These are phyloP conservation scores for Apiospora pterosperma DNA, from an alignment of 2,329 filamentous ascomycete species.

Conservation along the genomic window DNA sequence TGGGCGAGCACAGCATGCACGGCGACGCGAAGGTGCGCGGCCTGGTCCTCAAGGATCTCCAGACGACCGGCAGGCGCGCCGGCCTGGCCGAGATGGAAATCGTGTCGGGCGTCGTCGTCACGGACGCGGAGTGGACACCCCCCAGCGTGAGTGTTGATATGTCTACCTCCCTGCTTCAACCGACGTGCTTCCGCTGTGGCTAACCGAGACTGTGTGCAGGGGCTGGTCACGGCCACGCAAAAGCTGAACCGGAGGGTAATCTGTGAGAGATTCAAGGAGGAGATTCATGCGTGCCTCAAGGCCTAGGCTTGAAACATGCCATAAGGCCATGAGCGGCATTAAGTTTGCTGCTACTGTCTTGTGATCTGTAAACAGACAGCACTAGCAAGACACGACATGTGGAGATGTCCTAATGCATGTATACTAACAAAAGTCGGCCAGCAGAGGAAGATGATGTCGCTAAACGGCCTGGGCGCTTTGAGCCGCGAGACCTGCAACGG, in stretches of 20 bases:
- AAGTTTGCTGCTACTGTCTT: no score
- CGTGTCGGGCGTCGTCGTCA: constrained; percentile 66
- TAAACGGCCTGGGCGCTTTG: no score
- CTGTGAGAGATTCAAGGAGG: constrained; percentile 55
- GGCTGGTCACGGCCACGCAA: constrained; percentile 65
- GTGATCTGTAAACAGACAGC: no score
- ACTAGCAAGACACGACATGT: no score
- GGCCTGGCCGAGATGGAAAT: constrained; percentile 66
- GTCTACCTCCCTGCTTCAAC: not conserved
- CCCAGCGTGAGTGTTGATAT: constrained; percentile 57
- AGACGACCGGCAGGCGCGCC: constrained; percentile 56
- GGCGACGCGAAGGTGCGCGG: constrained; percentile 62
- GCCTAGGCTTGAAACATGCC: not conserved
- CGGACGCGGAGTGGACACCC: constrained; percentile 73
- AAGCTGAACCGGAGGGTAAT: constrained; percentile 70
- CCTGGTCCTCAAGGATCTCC: constrained; percentile 60
- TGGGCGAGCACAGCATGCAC: constrained; percentile 57
- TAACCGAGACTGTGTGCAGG: constrained; percentile 32
- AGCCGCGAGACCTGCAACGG: no score
- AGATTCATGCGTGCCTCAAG: constrained; percentile 44
- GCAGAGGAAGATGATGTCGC: no score
- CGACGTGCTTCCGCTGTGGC: not conserved
- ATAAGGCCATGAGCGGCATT: no score
- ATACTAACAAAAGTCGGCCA: no score
- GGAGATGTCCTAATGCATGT: no score